Percentiles rank a stretch among this genome's conserved stretches.
phyloP scores from a whole-genome alignment of 192 early-diverging fungal species.

The Linnemannia elongata region DNA sequence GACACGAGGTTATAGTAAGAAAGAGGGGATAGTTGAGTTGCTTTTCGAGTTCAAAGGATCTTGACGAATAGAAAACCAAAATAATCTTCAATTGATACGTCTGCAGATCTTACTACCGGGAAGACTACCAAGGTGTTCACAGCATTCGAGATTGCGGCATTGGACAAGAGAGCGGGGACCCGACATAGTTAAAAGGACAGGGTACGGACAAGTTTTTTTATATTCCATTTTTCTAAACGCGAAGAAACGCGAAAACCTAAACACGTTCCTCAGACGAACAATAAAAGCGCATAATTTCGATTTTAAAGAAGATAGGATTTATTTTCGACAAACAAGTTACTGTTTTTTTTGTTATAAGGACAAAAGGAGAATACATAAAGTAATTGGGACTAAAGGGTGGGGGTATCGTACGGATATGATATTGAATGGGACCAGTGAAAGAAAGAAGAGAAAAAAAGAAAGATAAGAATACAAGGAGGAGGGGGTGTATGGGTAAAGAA shows the following conservation, averaged over 20 bases:
- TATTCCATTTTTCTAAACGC: neutral
- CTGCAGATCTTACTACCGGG: no score
- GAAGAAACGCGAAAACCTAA: no score
- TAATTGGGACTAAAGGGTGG: neutral
- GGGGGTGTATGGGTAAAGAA: neutral
- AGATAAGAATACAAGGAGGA: constrained; percentile 1
- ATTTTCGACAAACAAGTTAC: neutral
- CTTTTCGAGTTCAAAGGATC: no score
- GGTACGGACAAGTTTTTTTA: no score
- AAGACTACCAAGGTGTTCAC: no score
- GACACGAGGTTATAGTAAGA: no score
- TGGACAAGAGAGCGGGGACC: no score
- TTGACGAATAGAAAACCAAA: neutral
- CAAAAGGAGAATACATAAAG: neutral
- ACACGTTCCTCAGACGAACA: no score
- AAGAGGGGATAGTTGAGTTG: no score
- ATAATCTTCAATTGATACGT: neutral
- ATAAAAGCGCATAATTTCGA: no score
- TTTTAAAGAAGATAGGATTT: neutral
- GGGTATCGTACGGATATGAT: constrained; percentile 11
- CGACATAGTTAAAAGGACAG: no score
- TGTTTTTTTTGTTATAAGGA: neutral
- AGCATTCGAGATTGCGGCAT: no score
- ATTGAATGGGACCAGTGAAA: neutral
- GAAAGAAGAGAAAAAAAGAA: neutral